These are phyloP conservation scores for Chaetothyriales sp. DNA, from an alignment of 2,329 filamentous ascomycete species.

Conservation along the genomic window DNA sequence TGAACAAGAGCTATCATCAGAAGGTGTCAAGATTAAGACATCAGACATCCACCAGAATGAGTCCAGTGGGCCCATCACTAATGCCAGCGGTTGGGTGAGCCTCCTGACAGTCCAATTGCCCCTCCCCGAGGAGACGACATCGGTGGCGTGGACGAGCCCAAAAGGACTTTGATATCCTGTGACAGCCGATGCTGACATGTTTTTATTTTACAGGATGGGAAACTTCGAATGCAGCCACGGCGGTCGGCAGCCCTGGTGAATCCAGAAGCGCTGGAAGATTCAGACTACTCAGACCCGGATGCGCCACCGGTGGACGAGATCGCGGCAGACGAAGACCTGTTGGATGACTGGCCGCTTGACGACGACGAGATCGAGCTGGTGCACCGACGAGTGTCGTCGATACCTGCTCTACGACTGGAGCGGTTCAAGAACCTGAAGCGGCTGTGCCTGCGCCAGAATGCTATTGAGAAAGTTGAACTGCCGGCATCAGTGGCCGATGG, in stretches of 20 bases:
- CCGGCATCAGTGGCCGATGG: constrained; percentile 50
- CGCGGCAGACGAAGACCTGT: constrained; percentile 59
- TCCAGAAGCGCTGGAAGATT: constrained; percentile 67
- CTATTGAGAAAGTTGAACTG: constrained; percentile 65
- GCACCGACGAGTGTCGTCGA: constrained; percentile 70
- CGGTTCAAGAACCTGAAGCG: constrained; percentile 62
- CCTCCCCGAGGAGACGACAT: too few relatives aligned
- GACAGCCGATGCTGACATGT: constrained; percentile 24
- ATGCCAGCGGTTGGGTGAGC: background rate
- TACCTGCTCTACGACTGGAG: constrained; percentile 63
- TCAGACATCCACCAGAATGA: background rate
- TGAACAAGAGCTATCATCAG: background rate
- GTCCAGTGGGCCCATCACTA: background rate
- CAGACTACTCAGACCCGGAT: constrained; percentile 65
- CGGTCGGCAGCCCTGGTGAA: constrained; percentile 61
- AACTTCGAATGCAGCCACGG: constrained; percentile 23
- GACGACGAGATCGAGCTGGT: constrained; percentile 68
- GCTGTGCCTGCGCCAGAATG: constrained; percentile 85
- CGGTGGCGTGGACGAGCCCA: background rate
- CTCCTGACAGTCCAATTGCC: background rate
- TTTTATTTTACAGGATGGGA: constrained; percentile 26
- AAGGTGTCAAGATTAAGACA: background rate
- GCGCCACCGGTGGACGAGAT: constrained; percentile 58
- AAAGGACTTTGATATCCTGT: constrained; percentile 1
- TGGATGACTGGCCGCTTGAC: constrained; percentile 36